Conservation (phyloP, 2,329 filamentous ascomycete genomes). For the Botrytis medusae region DNA sequence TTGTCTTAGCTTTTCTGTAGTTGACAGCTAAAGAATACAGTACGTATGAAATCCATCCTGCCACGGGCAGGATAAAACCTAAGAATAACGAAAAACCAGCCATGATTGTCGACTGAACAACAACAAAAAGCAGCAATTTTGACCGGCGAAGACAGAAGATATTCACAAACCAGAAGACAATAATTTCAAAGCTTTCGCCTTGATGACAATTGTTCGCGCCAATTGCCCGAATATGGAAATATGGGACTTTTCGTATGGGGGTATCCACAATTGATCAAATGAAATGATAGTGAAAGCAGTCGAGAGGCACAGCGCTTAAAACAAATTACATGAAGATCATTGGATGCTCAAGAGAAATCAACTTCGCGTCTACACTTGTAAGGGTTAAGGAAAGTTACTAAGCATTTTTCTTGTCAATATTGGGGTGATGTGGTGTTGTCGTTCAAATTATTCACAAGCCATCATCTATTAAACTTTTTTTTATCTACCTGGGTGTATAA, state of each 20-base stretch:
- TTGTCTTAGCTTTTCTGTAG: slow-evolving; percentile 8
- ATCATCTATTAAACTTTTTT: neutral
- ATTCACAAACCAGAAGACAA: slow-evolving; percentile 3
- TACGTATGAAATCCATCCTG: slow-evolving; percentile 8
- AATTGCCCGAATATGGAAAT: neutral
- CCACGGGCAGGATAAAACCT: slow-evolving; percentile 1
- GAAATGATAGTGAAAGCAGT: neutral
- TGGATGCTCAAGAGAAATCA: neutral
- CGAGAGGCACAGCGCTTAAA: slow-evolving; percentile 7
- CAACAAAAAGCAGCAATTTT: neutral
- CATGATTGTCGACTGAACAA: slow-evolving; percentile 2
- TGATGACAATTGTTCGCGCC: neutral
- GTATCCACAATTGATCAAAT: slow-evolving; percentile 4
- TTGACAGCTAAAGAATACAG: slow-evolving; percentile 13
- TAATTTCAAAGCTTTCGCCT: neutral
- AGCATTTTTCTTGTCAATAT: neutral
- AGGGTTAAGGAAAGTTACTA: neutral
- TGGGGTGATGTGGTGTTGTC: neutral
- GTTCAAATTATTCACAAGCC: neutral
- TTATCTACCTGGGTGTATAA: neutral
- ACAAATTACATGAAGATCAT: neutral
- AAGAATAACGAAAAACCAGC: slow-evolving; percentile 2
- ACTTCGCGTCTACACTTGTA: neutral
- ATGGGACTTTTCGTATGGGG: neutral
- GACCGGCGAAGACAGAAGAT: neutral